Evolutionary conservation across 495 filamentous ascomycete genomes (phyloP).

Genomic region (Chaetomium tenue): DNA sequence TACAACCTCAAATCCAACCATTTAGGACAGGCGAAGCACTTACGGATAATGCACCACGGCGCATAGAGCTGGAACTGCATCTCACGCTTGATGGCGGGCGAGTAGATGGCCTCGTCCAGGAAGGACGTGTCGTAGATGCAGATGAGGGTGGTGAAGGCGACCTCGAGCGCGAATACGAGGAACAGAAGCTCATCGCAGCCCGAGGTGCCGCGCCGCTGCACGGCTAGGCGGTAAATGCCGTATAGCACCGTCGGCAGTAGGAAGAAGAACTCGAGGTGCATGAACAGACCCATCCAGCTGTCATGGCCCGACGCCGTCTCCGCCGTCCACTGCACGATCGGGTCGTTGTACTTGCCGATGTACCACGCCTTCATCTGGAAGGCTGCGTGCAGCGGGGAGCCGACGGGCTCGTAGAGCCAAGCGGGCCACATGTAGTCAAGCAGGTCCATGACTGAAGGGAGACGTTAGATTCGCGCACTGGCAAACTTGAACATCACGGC

Average conservation of each 20-base stretch:
- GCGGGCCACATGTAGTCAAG: conserved; percentile 60
- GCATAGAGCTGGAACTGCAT: conserved; percentile 57
- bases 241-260: conserved; percentile 68
- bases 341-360: conserved; percentile 68
- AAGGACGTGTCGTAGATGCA: conserved; percentile 58
- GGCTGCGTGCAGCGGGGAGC: conserved; percentile 48
- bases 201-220: conserved; percentile 39
- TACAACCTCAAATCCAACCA: neutral
- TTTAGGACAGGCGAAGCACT: conserved; percentile 36
- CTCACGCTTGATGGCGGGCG: conserved; percentile 52
- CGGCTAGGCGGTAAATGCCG: conserved; percentile 37
- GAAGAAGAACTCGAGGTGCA: conserved; percentile 66
- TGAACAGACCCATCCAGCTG: conserved; percentile 68
- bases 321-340: conserved; percentile 65
- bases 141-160: conserved; percentile 67
- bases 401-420: conserved; percentile 46
- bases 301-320: conserved; percentile 34
- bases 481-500: too few species aligned
- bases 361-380: conserved; percentile 58
- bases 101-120: conserved; percentile 51
- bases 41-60: conserved; percentile 71
- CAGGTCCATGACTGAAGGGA: conserved; percentile 59
- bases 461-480: neutral
- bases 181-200: conserved; percentile 60
- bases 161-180: conserved; percentile 66